A percentile compares a stretch with the other conserved stretches of the same genome.
Conservation (phyloP, 2,329 filamentous ascomycete species). For the Colletotrichum gigasporum region DNA sequence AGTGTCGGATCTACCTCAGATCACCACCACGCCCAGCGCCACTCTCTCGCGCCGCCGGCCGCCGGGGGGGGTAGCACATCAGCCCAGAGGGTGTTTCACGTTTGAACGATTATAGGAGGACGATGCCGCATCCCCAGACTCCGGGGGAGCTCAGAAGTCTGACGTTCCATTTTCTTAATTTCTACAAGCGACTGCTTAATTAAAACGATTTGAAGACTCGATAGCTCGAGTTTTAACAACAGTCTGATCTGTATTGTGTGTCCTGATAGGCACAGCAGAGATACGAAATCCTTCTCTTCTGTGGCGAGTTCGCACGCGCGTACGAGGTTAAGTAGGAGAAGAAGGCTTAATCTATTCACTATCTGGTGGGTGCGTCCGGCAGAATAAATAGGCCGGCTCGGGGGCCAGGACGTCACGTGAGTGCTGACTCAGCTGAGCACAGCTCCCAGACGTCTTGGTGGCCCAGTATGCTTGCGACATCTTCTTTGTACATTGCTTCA, state of each 20-base stretch:
- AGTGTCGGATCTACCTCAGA: slow-evolving; percentile 25
- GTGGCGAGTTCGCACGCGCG: no score
- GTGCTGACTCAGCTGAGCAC: no score
- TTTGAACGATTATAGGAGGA: neutral
- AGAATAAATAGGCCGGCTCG: no score
- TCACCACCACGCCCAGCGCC: slow-evolving; percentile 14
- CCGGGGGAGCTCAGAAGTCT: neutral
- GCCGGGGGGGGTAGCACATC: neutral
- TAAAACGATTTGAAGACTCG: neutral
- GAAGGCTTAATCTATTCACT: neutral
- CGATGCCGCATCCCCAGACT: neutral
- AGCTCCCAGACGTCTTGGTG: no score
- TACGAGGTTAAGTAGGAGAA: no score
- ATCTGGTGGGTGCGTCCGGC: no score
- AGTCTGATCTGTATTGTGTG: no score
- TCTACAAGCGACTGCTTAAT: neutral
- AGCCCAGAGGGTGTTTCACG: slow-evolving; percentile 17
- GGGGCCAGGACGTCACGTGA: no score
- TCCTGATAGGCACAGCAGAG: no score
- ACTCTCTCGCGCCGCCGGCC: neutral
- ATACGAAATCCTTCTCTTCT: no score
- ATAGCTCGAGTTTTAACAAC: neutral
- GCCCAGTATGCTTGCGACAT: no score
- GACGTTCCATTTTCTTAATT: neutral
- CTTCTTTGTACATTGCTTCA: no score